A percentile compares a stretch with the other conserved stretches of the same genome.
Evolutionary conservation across 1,284 basidiomycete species (phyloP).

Genomic region (Ceratorhiza oryzae-sativae): DNA sequence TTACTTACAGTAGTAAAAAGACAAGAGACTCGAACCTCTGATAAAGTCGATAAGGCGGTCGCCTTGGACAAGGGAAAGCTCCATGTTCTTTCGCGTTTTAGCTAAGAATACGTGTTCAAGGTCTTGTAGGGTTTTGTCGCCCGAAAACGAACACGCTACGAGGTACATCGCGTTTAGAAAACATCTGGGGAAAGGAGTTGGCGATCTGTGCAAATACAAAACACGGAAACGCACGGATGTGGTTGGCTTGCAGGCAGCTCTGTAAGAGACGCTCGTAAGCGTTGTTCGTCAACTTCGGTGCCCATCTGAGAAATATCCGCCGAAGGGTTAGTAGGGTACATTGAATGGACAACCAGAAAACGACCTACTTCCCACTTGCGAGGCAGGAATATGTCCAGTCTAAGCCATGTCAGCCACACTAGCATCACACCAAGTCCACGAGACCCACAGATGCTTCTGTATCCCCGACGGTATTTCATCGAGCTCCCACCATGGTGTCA

Average conservation of each 20-base stretch:
- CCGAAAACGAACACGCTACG: constrained; percentile 40
- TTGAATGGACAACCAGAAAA: no score
- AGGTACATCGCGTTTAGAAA: constrained; percentile 43
- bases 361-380: constrained; percentile 22
- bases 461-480: constrained; percentile 35
- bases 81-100: constrained; percentile 35
- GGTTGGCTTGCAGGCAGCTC: neutral
- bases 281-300: constrained; percentile 13
- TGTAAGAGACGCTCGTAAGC: constrained; percentile 17
- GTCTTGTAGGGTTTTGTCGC: constrained; percentile 38
- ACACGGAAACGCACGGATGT: constrained; percentile 1
- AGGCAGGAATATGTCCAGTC: constrained; percentile 15
- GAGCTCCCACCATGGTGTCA: constrained; percentile 37
- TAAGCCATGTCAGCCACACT: neutral
- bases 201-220: neutral
- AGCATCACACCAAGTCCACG: no score
- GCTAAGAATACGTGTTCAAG: constrained; percentile 39
- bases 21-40: constrained; percentile 40
- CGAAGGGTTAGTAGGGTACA: neutral
- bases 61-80: constrained; percentile 19
- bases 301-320: neutral
- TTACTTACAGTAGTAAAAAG: constrained; percentile 42
- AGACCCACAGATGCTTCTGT: constrained; percentile 18
- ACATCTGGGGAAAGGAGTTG: constrained; percentile 9
- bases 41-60: constrained; percentile 42